Base-by-base conservation (phyloP, 2,329 filamentous ascomycete genomes). In the Ophiosphaerella herpotricha region DNA sequence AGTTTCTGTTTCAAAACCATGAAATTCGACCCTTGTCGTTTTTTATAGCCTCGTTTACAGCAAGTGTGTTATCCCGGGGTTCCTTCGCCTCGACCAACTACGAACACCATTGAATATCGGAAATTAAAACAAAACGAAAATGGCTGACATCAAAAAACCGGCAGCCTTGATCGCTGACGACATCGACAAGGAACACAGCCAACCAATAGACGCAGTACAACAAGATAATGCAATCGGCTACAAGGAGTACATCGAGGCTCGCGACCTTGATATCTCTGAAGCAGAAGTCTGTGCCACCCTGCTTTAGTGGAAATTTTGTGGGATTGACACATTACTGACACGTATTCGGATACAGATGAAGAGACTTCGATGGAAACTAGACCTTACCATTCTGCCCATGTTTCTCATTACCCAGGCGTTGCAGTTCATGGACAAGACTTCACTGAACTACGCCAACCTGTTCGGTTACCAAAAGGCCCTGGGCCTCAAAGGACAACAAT, bases 391-490 rank as follows among this genome's bases (percentile, higher is more conserved):
- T 42, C 47, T 64, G 1, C 62, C 62, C 8, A 62, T 63, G 36
- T 64, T 63, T 44, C 54, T 63, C 16, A 45, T 63, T 37, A 63
- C 58, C 2, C 58, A 64, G 34, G 48, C 52, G 8, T 50, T 64
- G 11, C 61, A 64, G 39, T 64, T 63, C 45, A 58, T 64, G 48
- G 58, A 64, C 41, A 63, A 58, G 35, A 63, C 61, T 11, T 50
- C 61, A n/a, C 46, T 64, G 2, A 63, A 63, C 46, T 64, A 64
- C 35, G 61, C 61, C 31, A 63, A 63, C 39, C 57, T 76, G 1
- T 73, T 75, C 46, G 66, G 64, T 0, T 74, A 75, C 38, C 64
- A 73, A 35, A 52, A 66, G 31, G 73, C 71, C 4, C 42, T 74
- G 14, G 50, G 55, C 1, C 61, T 75, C 2, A 50, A 73, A 37